Conservation (phyloP, 2,329 filamentous ascomycete genomes). For the Epichloe uncinata region DNA sequence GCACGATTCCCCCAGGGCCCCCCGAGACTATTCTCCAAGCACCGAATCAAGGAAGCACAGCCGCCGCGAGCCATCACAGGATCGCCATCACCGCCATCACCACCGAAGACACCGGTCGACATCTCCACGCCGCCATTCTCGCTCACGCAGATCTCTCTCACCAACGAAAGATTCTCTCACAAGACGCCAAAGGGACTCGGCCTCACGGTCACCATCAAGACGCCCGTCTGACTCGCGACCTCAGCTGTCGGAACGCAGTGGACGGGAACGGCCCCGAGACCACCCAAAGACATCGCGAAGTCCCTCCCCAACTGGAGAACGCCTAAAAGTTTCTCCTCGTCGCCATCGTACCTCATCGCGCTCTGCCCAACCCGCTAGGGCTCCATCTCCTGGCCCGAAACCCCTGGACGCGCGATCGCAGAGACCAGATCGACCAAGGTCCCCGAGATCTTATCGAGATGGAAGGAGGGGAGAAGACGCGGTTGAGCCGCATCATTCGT, state of each 20-base stretch:
- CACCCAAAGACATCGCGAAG: constrained; percentile 5
- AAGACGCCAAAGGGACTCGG: constrained; percentile 12
- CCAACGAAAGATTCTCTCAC: constrained; percentile 10
- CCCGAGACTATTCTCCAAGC: constrained; percentile 26
- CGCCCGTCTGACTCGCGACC: constrained; percentile 1
- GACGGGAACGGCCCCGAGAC: constrained; percentile 3
- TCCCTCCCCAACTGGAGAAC: constrained; percentile 5
- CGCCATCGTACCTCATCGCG: constrained; percentile 11
- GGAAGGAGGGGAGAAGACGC: constrained; percentile 17
- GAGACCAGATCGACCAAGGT: constrained; percentile 11
- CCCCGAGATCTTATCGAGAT: constrained; percentile 16
- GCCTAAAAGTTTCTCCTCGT: constrained; percentile 2
- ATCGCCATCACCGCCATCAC: constrained; percentile 15
- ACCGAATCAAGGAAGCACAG: constrained; percentile 17
- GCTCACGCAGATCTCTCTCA: constrained; percentile 17
- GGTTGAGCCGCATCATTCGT: constrained; percentile 24
- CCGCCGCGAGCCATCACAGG: constrained; percentile 18
- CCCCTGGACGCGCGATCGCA: background rate
- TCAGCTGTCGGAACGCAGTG: background rate
- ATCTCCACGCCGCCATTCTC: constrained; percentile 18
- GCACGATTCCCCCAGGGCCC: constrained; percentile 24
- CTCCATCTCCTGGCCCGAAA: constrained; percentile 6
- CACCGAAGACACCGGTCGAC: constrained; percentile 4
- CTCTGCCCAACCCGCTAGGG: constrained; percentile 9
- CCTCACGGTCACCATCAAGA: constrained; percentile 14